Conservation (phyloP, 2,329 filamentous ascomycete species). For the Xylogone sp. region DNA sequence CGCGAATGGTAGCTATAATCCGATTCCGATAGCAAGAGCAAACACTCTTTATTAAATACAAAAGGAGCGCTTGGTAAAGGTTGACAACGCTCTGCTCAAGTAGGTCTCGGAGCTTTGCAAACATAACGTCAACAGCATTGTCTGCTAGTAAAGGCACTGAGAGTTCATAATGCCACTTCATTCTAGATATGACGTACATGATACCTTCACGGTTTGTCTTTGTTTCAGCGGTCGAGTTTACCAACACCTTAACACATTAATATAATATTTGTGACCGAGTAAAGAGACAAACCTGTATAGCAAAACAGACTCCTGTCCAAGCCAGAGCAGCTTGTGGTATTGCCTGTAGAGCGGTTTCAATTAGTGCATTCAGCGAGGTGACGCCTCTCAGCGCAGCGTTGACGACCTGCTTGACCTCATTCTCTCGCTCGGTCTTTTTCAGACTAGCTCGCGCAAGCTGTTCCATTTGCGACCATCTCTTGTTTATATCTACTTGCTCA, state of each 20-base stretch:
- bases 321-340: constrained; percentile 9
- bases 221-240: background rate
- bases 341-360: constrained; percentile 6
- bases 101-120: constrained; percentile 3
- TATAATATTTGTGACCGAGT: no score
- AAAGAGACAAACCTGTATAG: constrained; percentile 2
- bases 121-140: no score
- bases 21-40: constrained; percentile 31
- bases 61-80: constrained; percentile 36
- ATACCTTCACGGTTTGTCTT: constrained; percentile 4
- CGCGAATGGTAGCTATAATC: constrained; percentile 23
- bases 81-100: constrained; percentile 25
- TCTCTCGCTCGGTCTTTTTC: no score
- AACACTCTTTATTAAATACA: constrained; percentile 38
- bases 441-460: no score
- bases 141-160: constrained; percentile 4
- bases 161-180: constrained; percentile 8
- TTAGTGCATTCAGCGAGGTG: background rate
- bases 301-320: constrained; percentile 7
- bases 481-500: no score
- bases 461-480: no score
- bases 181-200: constrained; percentile 8
- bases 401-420: no score
- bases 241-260: no score
- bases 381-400: no score